Base-by-base conservation (phyloP, 257 asterid species). In the Penstemon newberryi region DNA sequence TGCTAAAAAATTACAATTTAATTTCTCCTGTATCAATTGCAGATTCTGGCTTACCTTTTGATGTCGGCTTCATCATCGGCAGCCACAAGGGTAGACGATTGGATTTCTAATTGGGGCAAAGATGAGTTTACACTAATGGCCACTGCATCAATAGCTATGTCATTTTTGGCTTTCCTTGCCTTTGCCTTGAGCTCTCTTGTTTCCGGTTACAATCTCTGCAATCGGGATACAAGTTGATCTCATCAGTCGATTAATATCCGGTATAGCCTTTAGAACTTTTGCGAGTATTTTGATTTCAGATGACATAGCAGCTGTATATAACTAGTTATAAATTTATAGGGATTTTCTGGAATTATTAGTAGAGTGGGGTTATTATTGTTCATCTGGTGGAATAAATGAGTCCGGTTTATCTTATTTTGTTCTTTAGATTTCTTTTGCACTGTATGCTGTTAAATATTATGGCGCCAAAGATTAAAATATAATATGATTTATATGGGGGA, bases 51-150 rank as follows among this genome's bases (percentile, higher is more conserved):
- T 2, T 92, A 92, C 80, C 90, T 92, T 55, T 70, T 92, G 74
- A 85, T 87, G 86, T 92, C 98, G 33, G 92, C 98, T 62, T 92
- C 96, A 12, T 89, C 96, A 3, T 87, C 96, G 3, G 89, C 98
- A 5, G 96, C 98, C 5, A 87, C 96, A 2, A 79, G 96, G 75
- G 95, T 85, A 64, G 79, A 81, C 15, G 98, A 87, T 76, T 89
- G 98, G 98, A 79, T 81, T 43, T 79, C 91, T 1, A 89, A 88
- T 65, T 92, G 96, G 98, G 98, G 96, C 1, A 83, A 82, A 57
- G 98, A 92, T 54, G 73, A 84, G 74, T 92, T 92, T 72, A 87
- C 96, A 0, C 41, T 82, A 71, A 92, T 87, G 98, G 96, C 96
- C 0, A 81, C 78, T 66, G 92, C 95, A 56, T 85, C 98, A 0